Evolutionary conservation across 805 yeast species (phyloP), one percentile per base, ranked within the genome.

Genomic region (Suhomyces kilbournensis): DNA sequence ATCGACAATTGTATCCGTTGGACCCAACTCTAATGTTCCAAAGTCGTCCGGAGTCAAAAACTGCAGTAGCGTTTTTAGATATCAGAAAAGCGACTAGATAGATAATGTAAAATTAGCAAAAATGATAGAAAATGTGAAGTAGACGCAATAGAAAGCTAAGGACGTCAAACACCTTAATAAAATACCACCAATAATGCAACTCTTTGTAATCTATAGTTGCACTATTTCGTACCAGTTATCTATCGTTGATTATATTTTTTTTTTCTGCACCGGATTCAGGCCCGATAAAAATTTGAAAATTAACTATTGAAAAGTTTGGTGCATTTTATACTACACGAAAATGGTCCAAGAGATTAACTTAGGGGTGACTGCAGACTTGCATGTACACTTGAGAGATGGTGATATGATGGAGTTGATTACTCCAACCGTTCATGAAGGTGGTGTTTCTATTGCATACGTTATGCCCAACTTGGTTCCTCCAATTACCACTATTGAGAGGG

Each of bases 391-490:
- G 35, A 88, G 99, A 64, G 97, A 93, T 54, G 97, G 96, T 1
- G 77, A 79, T 6, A 92, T 94, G 97, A 90, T 91, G 87, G 86
- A 88, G 60, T 79, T 90, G 35, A 89, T 92, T 40, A 81, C 97
- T 0, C 99, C 99, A 7, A 87, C 96, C 0, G 88, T 94, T 15
- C 81, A 84, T 61, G 82, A 85, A 55, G 99, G 99, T 46, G 99
- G 99, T 56, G 77, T 88, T 12, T 86, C 96, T 4, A 84, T 91
- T 46, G 96, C 96, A 1, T 94, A 90, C 65, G 82, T 94, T 55
- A 94, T 94, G 99, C 99, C 99, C 34, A 94, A 94, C 69, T 74
- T 94, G 57, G 89, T 84, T 23, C 99, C 99, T 6, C 99, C 99
- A 28, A 68, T 94, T 52, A 88, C 93, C 1, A 84, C 90, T 6